Percentiles rank a stretch among this genome's conserved stretches.
These are phyloP conservation scores for Tardiomyces digboiensis DNA, from an alignment of 1,139 yeast genomes.

Conservation along the genomic window DNA sequence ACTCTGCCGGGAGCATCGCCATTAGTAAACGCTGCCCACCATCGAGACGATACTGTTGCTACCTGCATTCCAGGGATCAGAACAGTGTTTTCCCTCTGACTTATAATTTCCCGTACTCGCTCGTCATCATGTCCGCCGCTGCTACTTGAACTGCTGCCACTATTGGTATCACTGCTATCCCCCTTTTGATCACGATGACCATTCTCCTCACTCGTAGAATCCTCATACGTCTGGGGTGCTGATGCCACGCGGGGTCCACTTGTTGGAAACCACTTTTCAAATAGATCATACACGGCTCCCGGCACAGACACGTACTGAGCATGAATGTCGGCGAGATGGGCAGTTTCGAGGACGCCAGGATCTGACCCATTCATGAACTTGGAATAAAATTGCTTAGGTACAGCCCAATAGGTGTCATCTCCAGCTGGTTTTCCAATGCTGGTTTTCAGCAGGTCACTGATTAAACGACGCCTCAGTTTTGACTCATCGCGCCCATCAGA, in stretches of 20 bases:
- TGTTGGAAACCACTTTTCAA: not conserved
- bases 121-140: not conserved
- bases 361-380: too few species aligned
- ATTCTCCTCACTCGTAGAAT: too few species aligned
- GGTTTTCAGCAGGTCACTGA: too few species aligned
- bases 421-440: too few species aligned
- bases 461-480: too few species aligned
- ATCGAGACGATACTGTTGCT: not conserved
- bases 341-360: too few species aligned
- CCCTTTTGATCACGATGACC: too few species aligned
- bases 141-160: not conserved
- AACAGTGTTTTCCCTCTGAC: not conserved
- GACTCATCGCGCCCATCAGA: too few species aligned
- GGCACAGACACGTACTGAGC: not conserved
- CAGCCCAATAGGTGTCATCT: too few species aligned
- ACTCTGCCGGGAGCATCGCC: not conserved
- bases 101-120: not conserved
- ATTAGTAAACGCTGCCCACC: not conserved
- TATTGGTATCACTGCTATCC: not conserved
- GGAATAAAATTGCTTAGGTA: too few species aligned
- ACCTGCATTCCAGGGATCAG: not conserved
- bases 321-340: not conserved
- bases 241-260: too few species aligned
- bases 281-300: not conserved
- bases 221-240: too few species aligned